Base-by-base conservation (phyloP, 768 basidiomycete genomes). In the Trametes villosa region DNA sequence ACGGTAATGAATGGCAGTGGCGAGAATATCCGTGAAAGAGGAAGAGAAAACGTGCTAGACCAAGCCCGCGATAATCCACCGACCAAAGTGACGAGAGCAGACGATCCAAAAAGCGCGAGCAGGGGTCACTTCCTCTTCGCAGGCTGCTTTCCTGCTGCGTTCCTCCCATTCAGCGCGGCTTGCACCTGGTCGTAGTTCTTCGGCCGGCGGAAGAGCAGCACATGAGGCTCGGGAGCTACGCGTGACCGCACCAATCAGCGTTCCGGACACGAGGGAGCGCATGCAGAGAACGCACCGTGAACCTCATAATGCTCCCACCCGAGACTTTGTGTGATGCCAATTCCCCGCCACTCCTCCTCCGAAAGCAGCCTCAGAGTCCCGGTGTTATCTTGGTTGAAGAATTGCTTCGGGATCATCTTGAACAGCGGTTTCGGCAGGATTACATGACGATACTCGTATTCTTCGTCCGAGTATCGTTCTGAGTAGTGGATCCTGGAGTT, bases 261-360 rank as follows among this genome's bases (percentile, higher is more conserved):
- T 13, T 52, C 13, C 24, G n/a, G 9, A 50, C 41, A 20, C 18
- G 26, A 13, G 9, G 27, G 24, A 31, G 36, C 22, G 11, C 40
- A 33, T 13, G n/a, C 38, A 33, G 9, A n/a, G 36, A 22, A 64
- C 81, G 64, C 64, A 89, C 94, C 92, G 69, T 98, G 96, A n/a
- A 96, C 92, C 79, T 96, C 95, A 69, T 96, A 98, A 68, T 97
- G 95, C 70, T 93, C 91, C 95, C 96, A 98, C 4, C 96, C 96
- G 24, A 96, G 79, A 74, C 92, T 95, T 76, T 99, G 96, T 41
- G 90, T 91, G 64, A 98, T 96, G 9, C 96, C 96, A 57, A 99
- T 94, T 0, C 92, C 91, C 72, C 96, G 83, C 96, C 96, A 99
- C 75, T 99, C 97, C 42, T 82, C 76, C 71, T 99, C 96, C 3